Conservation (phyloP, 106 monocot genomes). For the Apostasia ramifera region DNA sequence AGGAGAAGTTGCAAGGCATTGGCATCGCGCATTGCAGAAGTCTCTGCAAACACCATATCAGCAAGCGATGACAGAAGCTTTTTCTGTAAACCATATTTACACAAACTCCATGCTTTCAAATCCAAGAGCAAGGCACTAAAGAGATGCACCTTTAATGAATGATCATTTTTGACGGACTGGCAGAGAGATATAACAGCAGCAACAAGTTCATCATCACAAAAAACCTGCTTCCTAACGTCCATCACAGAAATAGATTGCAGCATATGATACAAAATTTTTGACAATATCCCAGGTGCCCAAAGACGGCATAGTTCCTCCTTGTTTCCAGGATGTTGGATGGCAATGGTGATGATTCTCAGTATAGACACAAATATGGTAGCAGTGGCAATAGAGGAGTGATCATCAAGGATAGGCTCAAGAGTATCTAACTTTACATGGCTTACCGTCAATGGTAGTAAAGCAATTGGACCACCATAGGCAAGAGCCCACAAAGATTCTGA, state of each 20-base stretch:
- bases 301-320: constrained; percentile 71
- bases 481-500: constrained; percentile 92
- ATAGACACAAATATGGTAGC: constrained; percentile 73
- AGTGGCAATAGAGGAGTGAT: constrained; percentile 42
- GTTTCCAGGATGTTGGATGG: constrained; percentile 85
- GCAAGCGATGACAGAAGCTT: constrained; percentile 98
- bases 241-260: constrained; percentile 46
- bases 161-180: constrained; percentile 71
- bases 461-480: constrained; percentile 89
- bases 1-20: constrained; percentile 94
- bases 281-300: constrained; percentile 78
- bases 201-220: constrained; percentile 83
- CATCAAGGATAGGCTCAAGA: constrained; percentile 64
- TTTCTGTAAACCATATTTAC: constrained; percentile 92
- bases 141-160: constrained; percentile 82
- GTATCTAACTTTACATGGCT: constrained; percentile 66
- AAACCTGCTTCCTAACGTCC: constrained; percentile 40
- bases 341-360: constrained; percentile 77
- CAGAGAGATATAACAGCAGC: constrained; percentile 80
- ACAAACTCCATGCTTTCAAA: constrained; percentile 91
- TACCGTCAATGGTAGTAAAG: constrained; percentile 80
- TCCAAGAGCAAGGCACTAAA: constrained; percentile 84
- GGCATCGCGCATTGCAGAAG: constrained; percentile 81
- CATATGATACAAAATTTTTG: constrained; percentile 60
- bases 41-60: constrained; percentile 95